Evolutionary conservation across 1,284 basidiomycete species (phyloP).

Genomic region (Rhodotorula sp.): DNA sequence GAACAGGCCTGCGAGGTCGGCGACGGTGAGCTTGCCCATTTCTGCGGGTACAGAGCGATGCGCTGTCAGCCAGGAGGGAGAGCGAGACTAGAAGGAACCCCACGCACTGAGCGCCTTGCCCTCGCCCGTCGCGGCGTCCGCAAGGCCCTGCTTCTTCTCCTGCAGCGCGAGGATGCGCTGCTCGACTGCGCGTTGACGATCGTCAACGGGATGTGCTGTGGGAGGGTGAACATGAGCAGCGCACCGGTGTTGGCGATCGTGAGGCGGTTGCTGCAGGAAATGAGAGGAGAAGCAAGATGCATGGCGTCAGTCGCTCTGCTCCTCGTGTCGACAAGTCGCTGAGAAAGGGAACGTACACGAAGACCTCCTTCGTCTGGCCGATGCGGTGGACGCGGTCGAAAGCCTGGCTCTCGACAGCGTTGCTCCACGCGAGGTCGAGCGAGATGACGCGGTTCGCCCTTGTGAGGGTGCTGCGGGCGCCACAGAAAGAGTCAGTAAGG

Average conservation of each 20-base stretch:
- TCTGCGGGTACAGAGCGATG: slow-evolving; percentile 5
- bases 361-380: slow-evolving; percentile 56
- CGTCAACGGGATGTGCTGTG: neutral
- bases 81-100: no score
- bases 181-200: slow-evolving; percentile 50
- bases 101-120: slow-evolving; percentile 27
- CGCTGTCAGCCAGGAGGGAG: no score
- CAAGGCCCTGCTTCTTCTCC: slow-evolving; percentile 41
- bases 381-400: slow-evolving; percentile 65
- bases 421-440: slow-evolving; percentile 62
- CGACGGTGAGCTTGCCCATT: slow-evolving; percentile 37
- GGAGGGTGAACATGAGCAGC: neutral
- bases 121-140: slow-evolving; percentile 41
- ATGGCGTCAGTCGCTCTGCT: slow-evolving; percentile 56
- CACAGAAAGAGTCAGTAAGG: no score
- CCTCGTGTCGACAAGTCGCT: neutral
- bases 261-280: slow-evolving; percentile 54
- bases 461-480: slow-evolving; percentile 22
- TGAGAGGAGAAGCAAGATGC: no score
- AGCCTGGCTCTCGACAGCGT: slow-evolving; percentile 65
- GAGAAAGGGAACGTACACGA: neutral
- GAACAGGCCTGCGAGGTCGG: slow-evolving; percentile 31
- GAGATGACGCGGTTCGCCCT: slow-evolving; percentile 57
- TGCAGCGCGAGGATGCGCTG: slow-evolving; percentile 52
- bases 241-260: slow-evolving; percentile 47